Percentiles rank a stretch among this genome's conserved stretches.
Conservation (phyloP, 176 grass and related monocot species). For the Chloris gayana region DNA sequence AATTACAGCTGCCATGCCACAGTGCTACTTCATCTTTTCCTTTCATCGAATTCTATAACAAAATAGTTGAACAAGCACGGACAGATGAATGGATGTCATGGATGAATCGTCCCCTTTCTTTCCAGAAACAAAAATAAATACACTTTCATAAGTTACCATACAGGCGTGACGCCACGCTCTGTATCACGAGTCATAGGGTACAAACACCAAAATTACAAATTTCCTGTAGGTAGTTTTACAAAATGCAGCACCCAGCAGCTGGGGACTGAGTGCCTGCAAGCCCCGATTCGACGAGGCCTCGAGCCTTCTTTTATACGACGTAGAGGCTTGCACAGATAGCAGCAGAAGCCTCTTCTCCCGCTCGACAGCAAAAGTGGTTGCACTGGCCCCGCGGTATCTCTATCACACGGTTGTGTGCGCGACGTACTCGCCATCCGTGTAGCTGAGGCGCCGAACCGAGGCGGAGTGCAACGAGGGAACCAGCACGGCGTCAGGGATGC, state of each 20-base stretch:
- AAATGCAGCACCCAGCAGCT: not conserved
- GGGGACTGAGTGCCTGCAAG: not conserved
- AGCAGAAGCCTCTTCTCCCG: not conserved
- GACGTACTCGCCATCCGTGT: constrained; percentile 44
- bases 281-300: not conserved
- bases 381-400: not conserved
- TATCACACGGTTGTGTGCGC: constrained; percentile 49
- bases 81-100: not conserved
- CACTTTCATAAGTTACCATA: constrained; percentile 27
- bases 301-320: not conserved
- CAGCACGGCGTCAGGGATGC: constrained; percentile 44
- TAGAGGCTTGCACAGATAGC: not conserved
- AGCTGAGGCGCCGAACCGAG: constrained; percentile 54
- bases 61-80: not conserved
- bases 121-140: not conserved
- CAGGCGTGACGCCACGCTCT: not conserved
- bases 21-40: not conserved
- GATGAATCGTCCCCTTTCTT: not conserved
- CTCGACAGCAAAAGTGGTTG: not conserved
- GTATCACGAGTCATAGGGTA: not conserved
- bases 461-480: constrained; percentile 38
- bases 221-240: not conserved
- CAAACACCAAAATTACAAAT: constrained; percentile 16
- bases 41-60: not conserved
- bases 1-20: not conserved